phyloP scores from a whole-genome alignment of 139 green algal genomes.

The Chlorella sp. region DNA sequence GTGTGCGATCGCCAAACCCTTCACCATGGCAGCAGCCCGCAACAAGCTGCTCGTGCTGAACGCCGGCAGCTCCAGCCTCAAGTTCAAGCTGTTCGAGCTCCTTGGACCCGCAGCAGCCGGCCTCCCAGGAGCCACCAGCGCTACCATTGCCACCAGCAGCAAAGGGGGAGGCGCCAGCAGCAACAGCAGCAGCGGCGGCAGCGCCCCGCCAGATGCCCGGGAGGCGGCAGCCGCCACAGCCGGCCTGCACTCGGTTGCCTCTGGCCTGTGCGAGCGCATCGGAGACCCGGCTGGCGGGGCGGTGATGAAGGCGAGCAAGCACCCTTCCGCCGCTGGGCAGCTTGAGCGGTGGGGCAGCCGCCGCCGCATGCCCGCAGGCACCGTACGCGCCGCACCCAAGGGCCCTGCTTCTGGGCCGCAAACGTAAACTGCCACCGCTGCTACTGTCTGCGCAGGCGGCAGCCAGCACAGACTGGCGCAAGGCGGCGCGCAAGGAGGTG shows the following conservation, averaged over 20 bases:
- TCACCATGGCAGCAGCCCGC: not conserved
- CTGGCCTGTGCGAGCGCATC: conserved; percentile 76
- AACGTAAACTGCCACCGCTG: not conserved
- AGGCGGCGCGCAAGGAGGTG: conserved; percentile 6
- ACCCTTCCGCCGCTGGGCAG: not conserved
- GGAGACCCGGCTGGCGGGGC: conserved; percentile 44
- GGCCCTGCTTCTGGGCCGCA: not conserved
- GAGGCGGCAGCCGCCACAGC: not conserved
- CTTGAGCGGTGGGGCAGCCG: not conserved
- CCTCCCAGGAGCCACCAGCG: no score
- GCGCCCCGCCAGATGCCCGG: no score
- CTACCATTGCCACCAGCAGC: not conserved
- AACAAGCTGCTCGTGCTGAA: conserved; percentile 71
- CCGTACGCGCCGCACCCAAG: no score
- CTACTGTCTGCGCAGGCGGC: not conserved
- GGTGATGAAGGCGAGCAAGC: not conserved
- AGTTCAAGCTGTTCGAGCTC: conserved; percentile 73
- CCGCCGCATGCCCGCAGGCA: not conserved
- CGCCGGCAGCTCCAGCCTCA: conserved; percentile 65
- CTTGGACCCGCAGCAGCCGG: not conserved
- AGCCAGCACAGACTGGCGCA: not conserved
- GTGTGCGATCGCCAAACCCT: not conserved
- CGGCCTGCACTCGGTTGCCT: not conserved
- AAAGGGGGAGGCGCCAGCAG: no score
- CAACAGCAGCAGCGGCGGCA: not conserved